Evolutionary conservation across 208 protist species (phyloP).

Genomic region (Trichomonas tenax): DNA sequence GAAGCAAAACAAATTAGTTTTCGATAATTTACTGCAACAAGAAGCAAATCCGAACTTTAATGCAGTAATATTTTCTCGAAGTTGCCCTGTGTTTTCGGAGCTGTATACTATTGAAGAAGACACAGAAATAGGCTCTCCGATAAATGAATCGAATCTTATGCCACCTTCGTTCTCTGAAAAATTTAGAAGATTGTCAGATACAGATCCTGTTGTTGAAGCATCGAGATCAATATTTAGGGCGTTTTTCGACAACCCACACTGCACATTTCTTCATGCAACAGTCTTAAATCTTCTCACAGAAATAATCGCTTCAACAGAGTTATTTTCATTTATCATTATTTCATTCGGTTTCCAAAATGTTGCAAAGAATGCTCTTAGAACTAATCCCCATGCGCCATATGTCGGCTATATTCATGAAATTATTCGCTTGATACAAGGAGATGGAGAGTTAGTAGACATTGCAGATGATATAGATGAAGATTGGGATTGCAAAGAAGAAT

Average conservation of each 20-base stretch:
- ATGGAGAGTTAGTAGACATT: neutral
- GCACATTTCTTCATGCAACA: neutral
- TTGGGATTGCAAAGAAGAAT: neutral
- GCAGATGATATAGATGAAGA: neutral
- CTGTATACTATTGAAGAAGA: neutral
- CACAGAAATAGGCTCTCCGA: neutral
- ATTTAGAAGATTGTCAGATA: neutral
- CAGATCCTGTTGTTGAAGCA: neutral
- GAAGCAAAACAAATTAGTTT: neutral
- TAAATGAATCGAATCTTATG: neutral
- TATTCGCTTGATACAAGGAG: neutral
- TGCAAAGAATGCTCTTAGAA: neutral
- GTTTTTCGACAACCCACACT: neutral
- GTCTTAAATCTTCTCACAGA: neutral
- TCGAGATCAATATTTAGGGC: neutral
- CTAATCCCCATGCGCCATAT: neutral
- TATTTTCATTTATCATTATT: neutral
- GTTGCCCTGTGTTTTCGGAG: neutral
- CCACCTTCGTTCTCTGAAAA: neutral
- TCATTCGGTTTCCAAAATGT: neutral
- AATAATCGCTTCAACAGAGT: neutral
- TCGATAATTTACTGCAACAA: neutral
- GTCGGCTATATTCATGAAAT: neutral
- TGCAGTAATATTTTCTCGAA: neutral
- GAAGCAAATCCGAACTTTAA: neutral